phyloP scores from a whole-genome alignment of 345 rosid genomes.

The Salix udensis region DNA sequence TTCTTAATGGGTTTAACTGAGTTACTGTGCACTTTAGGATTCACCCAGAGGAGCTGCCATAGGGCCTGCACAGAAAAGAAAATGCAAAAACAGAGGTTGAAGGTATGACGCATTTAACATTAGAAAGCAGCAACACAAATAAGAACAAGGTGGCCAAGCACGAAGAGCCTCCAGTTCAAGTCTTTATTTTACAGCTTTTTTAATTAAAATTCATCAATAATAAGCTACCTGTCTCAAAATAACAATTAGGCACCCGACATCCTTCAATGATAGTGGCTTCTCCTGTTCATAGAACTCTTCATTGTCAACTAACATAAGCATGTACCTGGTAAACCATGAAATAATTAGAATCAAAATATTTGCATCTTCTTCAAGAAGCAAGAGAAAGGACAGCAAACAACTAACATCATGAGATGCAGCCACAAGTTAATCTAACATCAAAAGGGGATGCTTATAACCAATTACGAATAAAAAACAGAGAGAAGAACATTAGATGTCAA shows the following conservation, averaged over 20 bases:
- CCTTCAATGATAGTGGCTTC: conserved; percentile 80
- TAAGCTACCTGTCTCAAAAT: conserved; percentile 78
- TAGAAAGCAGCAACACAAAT: neutral
- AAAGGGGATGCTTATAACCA: neutral
- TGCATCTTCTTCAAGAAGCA: neutral
- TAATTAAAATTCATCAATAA: neutral
- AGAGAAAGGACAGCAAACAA: neutral
- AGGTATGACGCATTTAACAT: neutral
- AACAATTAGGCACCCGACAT: conserved; percentile 63
- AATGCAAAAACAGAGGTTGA: neutral
- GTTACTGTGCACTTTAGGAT: conserved; percentile 51
- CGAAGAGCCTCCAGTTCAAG: neutral
- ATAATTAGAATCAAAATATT: conserved; percentile 2
- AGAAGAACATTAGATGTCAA: neutral
- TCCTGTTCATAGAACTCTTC: conserved; percentile 97
- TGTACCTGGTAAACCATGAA: conserved; percentile 66
- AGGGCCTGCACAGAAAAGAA: conserved; percentile 54
- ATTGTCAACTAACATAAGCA: conserved; percentile 93
- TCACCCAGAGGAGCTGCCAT: conserved; percentile 93
- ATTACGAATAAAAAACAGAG: neutral
- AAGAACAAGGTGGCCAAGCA: neutral
- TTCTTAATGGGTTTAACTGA: conserved; percentile 41
- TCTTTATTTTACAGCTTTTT: neutral
- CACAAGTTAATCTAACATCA: neutral
- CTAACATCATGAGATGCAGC: neutral